Evolutionary conservation across 73 alveolate genomes (phyloP), one percentile per base, ranked within the genome.

Genomic region (Loxodes magnus): DNA sequence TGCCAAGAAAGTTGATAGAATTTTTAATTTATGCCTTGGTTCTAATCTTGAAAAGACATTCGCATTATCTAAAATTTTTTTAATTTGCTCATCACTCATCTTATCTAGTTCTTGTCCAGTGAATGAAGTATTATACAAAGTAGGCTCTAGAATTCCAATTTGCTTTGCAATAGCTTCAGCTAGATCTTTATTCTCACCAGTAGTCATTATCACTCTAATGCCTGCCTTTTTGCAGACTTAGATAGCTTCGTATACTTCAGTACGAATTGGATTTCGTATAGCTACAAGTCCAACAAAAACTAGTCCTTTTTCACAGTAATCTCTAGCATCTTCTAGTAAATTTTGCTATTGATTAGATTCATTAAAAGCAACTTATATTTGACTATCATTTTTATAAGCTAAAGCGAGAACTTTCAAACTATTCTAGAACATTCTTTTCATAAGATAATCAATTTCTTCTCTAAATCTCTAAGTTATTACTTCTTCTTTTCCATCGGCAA

Each of bases 161-260:
- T 93, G 86, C 55, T 67, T 55, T 4, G 97, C 98, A 64, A 93
- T 90, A 19, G 98, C 92, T 51, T 78, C 95, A 6, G 97, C 98
- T 7, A 97, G 88, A 50, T 71, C 73, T 58, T 87, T 74, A 55
- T 71, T 76, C 74, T 90, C 99, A 4, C 99, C 99, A 43, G 99
- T 89, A 56, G 86, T 87, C 99, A 92, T 89, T 28, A 86, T 77
- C 9, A 79, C 99, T 35, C 88, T 86, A 51, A 93, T 90, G 54
- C 98, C 99, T 5, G 99, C 99, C 54, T 84, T 68, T 46, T 72
- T 83, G 75, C 98, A 92, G 25, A 71, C 83, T 39, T 63, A 65
- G 28, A 92, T 92, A 17, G 97, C 87, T 24, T 65, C 82, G 53
- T 58, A 63, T 23, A 92, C 97, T 70, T 90, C 97, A 29, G 92